These are phyloP conservation scores for Amoebophrya sp. DNA, from an alignment of 169 alveolate species.

Conservation along the genomic window DNA sequence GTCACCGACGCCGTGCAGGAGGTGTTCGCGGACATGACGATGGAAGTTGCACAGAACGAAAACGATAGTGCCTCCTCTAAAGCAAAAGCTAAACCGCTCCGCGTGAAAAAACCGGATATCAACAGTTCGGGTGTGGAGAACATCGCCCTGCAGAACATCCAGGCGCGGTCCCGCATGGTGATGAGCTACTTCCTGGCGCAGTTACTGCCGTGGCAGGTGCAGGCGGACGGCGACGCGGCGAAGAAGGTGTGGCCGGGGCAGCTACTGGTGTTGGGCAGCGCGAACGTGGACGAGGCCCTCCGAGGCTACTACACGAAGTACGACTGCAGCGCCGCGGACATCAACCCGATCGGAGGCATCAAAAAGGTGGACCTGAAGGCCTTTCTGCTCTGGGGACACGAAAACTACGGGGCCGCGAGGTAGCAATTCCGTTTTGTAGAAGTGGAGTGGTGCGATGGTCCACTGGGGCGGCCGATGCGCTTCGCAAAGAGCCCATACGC, in stretches of 20 bases:
- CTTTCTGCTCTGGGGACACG: constrained; percentile 23
- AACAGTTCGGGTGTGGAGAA: constrained; percentile 11
- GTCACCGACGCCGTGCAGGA: constrained; percentile 11
- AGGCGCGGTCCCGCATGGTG: constrained; percentile 51
- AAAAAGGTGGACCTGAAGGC: constrained; percentile 37
- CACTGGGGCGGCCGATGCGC: too few relatives aligned
- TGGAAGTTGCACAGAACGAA: neutral
- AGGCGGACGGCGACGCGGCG: neutral
- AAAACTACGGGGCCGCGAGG: constrained; percentile 19
- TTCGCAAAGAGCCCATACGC: too few relatives aligned
- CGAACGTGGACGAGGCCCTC: constrained; percentile 54
- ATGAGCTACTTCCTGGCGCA: constrained; percentile 47
- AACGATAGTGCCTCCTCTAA: too few relatives aligned
- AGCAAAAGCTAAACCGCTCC: too few relatives aligned
- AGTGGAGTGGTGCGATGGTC: too few relatives aligned
- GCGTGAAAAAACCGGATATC: neutral
- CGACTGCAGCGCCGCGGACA: constrained; percentile 77
- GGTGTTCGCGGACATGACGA: constrained; percentile 11
- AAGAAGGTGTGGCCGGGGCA: neutral
- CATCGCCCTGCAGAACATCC: constrained; percentile 45
- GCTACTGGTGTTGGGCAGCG: constrained; percentile 25
- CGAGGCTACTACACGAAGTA: constrained; percentile 72
- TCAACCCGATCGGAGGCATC: constrained; percentile 73
- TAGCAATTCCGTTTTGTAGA: constrained; percentile 1
- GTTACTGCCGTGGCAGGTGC: constrained; percentile 38